phyloP scores from a whole-genome alignment of 2,329 filamentous ascomycete genomes.

The Periconia sp. region DNA sequence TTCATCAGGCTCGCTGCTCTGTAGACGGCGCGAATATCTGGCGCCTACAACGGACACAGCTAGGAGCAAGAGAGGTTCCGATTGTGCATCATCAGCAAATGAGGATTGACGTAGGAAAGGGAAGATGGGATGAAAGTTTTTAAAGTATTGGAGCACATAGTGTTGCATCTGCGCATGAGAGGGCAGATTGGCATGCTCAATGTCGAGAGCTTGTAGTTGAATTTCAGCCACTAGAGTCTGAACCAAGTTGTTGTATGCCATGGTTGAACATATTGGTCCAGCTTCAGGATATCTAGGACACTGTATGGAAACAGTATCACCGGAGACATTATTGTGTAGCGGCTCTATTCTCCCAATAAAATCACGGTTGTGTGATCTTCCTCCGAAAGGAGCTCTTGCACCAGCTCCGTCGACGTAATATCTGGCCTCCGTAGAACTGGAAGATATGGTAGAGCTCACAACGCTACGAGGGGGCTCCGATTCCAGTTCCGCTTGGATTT shows the following conservation, averaged over 20 bases:
- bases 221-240: too few relatives aligned
- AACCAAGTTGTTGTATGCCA: too few relatives aligned
- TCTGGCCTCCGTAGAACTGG: slow-evolving; percentile 4
- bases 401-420: slow-evolving; percentile 17
- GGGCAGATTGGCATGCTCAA: slow-evolving; percentile 18
- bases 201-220: too few relatives aligned
- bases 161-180: slow-evolving; percentile 17
- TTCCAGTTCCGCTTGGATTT: too few relatives aligned
- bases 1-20: neutral
- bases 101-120: slow-evolving; percentile 30
- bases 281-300: too few relatives aligned
- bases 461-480: neutral
- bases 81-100: slow-evolving; percentile 9
- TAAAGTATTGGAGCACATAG: slow-evolving; percentile 28
- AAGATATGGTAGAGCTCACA: slow-evolving; percentile 10
- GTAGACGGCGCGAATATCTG: slow-evolving; percentile 16
- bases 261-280: too few relatives aligned
- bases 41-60: slow-evolving; percentile 31
- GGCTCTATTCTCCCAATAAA: slow-evolving; percentile 1
- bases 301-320: too few relatives aligned
- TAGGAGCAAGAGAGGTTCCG: slow-evolving; percentile 22
- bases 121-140: slow-evolving; percentile 28
- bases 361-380: slow-evolving; percentile 6
- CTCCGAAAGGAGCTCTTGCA: slow-evolving; percentile 17
- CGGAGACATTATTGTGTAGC: neutral